Percentiles rank a stretch among this genome's conserved stretches.
phyloP scores from a whole-genome alignment of 305 asterid genomes.

The Ajuga reptans region DNA sequence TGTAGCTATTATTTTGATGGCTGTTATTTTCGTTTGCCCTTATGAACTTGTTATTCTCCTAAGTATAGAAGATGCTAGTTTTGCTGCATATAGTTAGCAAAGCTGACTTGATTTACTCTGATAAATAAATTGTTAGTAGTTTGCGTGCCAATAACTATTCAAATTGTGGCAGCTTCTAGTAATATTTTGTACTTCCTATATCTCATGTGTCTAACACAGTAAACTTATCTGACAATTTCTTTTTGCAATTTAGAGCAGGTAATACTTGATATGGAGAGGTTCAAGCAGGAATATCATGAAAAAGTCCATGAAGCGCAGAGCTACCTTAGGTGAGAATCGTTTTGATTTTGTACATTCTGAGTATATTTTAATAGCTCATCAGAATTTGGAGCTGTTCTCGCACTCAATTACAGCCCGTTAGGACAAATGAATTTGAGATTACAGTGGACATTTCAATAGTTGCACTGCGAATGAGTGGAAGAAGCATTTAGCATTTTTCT shows the following conservation, averaged over 20 bases:
- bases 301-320: slow-evolving; percentile 53
- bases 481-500: too few relatives aligned
- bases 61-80: not conserved
- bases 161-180: slow-evolving; percentile 3
- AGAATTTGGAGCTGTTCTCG: too few relatives aligned
- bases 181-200: not conserved
- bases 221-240: slow-evolving; percentile 10
- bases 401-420: too few relatives aligned
- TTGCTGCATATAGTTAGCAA: slow-evolving; percentile 4
- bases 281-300: slow-evolving; percentile 68
- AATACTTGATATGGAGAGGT: slow-evolving; percentile 93
- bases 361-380: too few relatives aligned
- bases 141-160: not conserved
- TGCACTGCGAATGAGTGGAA: too few relatives aligned
- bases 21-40: not conserved
- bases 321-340: slow-evolving; percentile 54
- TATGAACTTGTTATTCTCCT: not conserved
- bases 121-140: slow-evolving; percentile 7
- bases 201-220: slow-evolving; percentile 13
- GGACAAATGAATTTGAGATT: too few relatives aligned
- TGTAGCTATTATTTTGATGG: not conserved
- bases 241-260: slow-evolving; percentile 48
- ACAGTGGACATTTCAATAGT: too few relatives aligned
- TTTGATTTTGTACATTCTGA: not conserved
- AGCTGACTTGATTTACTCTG: slow-evolving; percentile 13